A percentile compares a stretch with the other conserved stretches of the same genome.
Conservation (phyloP, 129 eudicot genomes). For the Calendula officinalis region DNA sequence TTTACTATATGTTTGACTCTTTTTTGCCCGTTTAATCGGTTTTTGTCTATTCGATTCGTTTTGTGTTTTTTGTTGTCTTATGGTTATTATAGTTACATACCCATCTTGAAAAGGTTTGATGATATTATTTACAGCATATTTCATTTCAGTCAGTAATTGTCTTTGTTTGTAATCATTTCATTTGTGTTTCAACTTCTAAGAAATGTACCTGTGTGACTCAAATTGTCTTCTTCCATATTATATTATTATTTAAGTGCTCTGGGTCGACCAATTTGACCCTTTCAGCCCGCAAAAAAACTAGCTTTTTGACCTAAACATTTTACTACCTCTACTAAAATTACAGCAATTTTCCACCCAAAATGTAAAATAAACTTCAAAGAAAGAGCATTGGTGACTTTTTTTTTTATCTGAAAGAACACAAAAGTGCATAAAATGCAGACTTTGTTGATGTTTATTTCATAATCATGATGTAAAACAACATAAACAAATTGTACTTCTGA, state of each 20-base stretch:
- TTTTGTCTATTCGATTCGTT: constrained; percentile 22
- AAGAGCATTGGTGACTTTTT: neutral
- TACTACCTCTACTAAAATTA: neutral
- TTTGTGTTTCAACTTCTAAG: neutral
- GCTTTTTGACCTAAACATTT: no score
- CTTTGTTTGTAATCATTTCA: neutral
- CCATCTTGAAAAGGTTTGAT: constrained; percentile 40
- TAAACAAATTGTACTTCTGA: neutral
- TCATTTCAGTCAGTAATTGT: neutral
- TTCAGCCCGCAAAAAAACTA: no score
- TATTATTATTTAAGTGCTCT: no score
- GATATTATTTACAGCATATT: constrained; percentile 22
- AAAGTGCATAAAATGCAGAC: neutral
- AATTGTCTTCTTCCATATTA: no score
- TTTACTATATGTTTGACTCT: constrained; percentile 12
- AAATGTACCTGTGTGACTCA: neutral
- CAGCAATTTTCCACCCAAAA: neutral
- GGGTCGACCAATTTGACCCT: no score
- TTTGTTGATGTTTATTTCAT: constrained; percentile 7
- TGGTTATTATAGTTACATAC: constrained; percentile 35
- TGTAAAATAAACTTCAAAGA: neutral
- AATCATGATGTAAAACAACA: constrained; percentile 12
- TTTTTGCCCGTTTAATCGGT: neutral
- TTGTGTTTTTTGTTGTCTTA: constrained; percentile 13
- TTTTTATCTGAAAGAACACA: constrained; percentile 6